These are phyloP conservation scores for Coemansia asiatica DNA, from an alignment of 192 early-diverging fungal genomes.

Conservation along the genomic window DNA sequence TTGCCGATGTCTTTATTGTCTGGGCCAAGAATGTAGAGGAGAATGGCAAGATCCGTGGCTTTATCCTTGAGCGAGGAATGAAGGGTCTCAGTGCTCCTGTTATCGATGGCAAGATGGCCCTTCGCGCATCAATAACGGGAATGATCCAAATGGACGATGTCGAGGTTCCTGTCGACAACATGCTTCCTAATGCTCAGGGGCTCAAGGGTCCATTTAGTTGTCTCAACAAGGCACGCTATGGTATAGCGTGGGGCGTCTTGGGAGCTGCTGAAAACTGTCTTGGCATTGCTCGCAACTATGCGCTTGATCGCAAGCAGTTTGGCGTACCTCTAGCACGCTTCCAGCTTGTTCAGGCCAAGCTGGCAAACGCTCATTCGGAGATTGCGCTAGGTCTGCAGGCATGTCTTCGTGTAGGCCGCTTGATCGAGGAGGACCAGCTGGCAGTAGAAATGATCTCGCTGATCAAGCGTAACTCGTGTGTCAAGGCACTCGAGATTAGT, in stretches of 20 bases:
- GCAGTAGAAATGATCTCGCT: conserved; percentile 95
- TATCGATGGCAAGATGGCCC: conserved; percentile 94
- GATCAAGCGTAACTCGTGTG: conserved; percentile 94
- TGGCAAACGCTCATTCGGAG: conserved; percentile 92
- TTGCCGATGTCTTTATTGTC: conserved; percentile 94
- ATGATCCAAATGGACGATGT: conserved; percentile 99
- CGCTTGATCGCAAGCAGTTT: conserved; percentile 89
- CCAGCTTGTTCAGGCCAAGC: conserved; percentile 96
- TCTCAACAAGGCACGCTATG: conserved; percentile 95
- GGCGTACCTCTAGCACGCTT: conserved; percentile 85
- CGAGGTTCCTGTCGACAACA: conserved; percentile 83
- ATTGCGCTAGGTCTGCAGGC: conserved; percentile 88
- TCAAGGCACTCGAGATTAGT: conserved; percentile 91
- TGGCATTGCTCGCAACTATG: conserved; percentile 84
- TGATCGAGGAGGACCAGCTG: conserved; percentile 85
- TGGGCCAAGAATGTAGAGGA: conserved; percentile 87
- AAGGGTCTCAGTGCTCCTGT: conserved; percentile 82
- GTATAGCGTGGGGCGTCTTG: conserved; percentile 95
- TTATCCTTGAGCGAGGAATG: conserved; percentile 95
- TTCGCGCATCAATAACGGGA: conserved; percentile 91
- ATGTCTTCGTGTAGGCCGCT: conserved; percentile 84
- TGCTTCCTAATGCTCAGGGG: conserved; percentile 87
- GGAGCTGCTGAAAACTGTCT: conserved; percentile 95
- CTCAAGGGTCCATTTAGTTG: conserved; percentile 96
- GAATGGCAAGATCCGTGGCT: conserved; percentile 87